Base-by-base conservation (phyloP, 371 early-diverging fungal genomes). In the Apophysomyces elegans region DNA sequence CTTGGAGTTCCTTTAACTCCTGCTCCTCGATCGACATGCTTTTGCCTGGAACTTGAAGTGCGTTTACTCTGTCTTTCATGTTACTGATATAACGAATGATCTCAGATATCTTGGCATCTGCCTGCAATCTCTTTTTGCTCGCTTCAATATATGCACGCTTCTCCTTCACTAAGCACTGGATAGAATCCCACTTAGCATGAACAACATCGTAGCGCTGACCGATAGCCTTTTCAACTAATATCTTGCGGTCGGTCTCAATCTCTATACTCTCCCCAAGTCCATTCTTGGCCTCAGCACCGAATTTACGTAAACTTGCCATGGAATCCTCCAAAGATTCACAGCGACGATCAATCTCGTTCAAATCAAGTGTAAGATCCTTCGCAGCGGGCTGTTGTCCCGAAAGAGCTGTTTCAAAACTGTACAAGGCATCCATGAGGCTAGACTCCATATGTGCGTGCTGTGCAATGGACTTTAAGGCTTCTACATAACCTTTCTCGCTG, bases 41-140 rank as follows among this genome's bases (percentile, higher is more conserved):
- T 45, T 64, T 68, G 14, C 66, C 67, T 26, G 65, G 59, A 16
- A 78, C 41, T 16, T 79, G 66, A n/a, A 79, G 67, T 13, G 70
- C 58, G 11, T 72, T 61, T 13, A 71, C 68, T 56, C 75, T 66
- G 4, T 79, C 74, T n/a, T 54, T 71, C 18, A 67, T 70, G 32
- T 72, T 70, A n/a, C 58, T 39, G 14, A 79, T 61, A 43, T 69
- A 77, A 21, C 59, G 57, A 41, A 74, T 60, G 7, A 62, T 66
- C 26, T 78, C 83, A 37, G 69, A 71, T 14, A 83, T 63, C 39
- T 69, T 69, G 4, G 69, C 35, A 16, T 71, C 45, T 13, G 76
- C 66, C 36, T 67, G 63, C 13, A 59, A 58, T 12, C 47, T 54
- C 59, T 68, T 64, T 38, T 60, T 45, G 14, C 37, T 62, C 6